Conservation (phyloP, 2,329 filamentous ascomycete species). For the Rhexocercosporidium sp. region DNA sequence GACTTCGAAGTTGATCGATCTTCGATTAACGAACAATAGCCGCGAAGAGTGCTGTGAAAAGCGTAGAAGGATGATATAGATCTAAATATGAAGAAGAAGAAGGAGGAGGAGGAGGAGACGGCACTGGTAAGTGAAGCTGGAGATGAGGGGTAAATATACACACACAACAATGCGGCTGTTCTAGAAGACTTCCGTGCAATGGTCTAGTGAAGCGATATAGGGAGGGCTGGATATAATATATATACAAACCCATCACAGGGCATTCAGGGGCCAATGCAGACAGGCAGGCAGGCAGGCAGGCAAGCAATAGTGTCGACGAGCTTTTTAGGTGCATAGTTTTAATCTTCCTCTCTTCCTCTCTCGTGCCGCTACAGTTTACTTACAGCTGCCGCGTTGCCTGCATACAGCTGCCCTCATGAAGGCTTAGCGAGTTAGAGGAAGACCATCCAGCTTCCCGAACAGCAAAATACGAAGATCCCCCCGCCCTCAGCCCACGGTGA, state of each 20-base stretch:
- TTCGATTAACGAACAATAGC: not conserved
- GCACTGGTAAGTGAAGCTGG: not conserved
- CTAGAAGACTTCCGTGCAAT: conserved; percentile 10
- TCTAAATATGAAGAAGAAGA: not conserved
- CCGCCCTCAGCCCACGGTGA: too few species aligned
- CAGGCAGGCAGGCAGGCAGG: not conserved
- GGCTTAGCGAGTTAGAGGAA: too few species aligned
- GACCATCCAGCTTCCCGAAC: not conserved
- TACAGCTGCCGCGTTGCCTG: not conserved
- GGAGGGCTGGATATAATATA: conserved; percentile 11
- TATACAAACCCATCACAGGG: not conserved
- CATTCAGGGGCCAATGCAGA: conserved; percentile 1
- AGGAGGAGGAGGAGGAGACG: not conserved
- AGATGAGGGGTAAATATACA: not conserved
- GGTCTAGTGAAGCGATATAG: not conserved
- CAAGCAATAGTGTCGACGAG: conserved; percentile 5
- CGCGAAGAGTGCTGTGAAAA: not conserved
- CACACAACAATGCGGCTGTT: not conserved
- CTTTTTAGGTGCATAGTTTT: conserved; percentile 20
- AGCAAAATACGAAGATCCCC: not conserved
- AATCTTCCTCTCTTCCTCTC: not conserved
- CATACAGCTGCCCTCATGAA: too few species aligned
- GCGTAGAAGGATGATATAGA: not conserved
- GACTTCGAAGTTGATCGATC: not conserved
- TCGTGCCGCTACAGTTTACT: not conserved